These are phyloP conservation scores for Gracilariopsis chorda DNA, from an alignment of 23 red algal species.

Conservation along the genomic window DNA sequence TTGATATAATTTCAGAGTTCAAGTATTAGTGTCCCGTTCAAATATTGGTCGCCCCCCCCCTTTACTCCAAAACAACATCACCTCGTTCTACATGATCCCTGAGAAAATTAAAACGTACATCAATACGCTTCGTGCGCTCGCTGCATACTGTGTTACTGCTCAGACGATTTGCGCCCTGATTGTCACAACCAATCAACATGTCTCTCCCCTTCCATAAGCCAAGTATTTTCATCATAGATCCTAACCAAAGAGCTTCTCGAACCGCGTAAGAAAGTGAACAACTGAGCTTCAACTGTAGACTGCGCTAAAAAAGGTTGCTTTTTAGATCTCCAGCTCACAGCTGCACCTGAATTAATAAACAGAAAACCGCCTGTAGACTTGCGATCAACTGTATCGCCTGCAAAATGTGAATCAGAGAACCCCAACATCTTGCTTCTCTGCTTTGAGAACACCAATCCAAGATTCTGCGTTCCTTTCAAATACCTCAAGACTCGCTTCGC, in stretches of 20 bases:
- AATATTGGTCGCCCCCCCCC: too few relatives aligned
- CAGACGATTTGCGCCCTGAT: too few relatives aligned
- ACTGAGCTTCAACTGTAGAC: conserved; percentile 30
- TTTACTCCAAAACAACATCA: too few relatives aligned
- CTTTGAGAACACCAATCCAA: conserved; percentile 9
- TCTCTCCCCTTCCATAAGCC: too few relatives aligned
- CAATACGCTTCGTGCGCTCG: too few relatives aligned
- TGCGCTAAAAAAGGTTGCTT: conserved; percentile 32
- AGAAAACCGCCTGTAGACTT: conserved; percentile 36
- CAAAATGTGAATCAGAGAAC: conserved; percentile 5
- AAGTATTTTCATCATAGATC: too few relatives aligned
- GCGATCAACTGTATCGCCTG: background rate
- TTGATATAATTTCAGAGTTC: too few relatives aligned
- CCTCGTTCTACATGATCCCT: too few relatives aligned
- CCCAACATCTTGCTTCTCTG: background rate
- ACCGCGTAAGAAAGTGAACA: conserved; percentile 1
- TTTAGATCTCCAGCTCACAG: conserved; percentile 15
- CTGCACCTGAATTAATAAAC: background rate
- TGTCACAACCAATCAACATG: too few relatives aligned
- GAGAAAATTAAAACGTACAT: too few relatives aligned
- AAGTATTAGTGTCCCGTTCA: too few relatives aligned
- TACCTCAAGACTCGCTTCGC: conserved; percentile 42
- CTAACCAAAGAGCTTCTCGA: conserved; percentile 26
- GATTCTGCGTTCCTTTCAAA: background rate
- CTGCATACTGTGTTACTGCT: too few relatives aligned